Evolutionary conservation across 352 stramenopile species (phyloP), one percentile per base, ranked within the genome.

Genomic region (Phytophthora uliginosa): DNA sequence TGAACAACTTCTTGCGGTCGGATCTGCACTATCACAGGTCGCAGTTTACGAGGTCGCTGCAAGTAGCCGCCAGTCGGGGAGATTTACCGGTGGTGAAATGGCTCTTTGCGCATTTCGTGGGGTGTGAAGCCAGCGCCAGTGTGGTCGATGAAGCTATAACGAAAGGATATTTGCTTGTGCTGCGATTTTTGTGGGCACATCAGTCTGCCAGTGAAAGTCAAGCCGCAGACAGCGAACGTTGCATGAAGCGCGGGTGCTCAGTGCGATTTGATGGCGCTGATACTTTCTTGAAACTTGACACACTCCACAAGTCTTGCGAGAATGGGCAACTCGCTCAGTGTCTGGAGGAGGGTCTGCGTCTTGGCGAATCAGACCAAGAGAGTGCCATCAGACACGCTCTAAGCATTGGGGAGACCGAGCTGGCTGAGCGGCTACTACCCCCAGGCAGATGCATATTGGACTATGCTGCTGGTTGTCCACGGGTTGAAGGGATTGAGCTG

Each of bases 1-100:
- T 53, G 0, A 31, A 22, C 34, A 68, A 68, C 26, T 55, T 47
- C 17, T 20, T 68, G 12, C 61, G 34, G 1, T 68, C 50, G 9
- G 40, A 68, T 6, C 22, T 22, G 5, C 36, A 60, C 40, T 68
- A 60, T 24, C 20, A 68, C 17, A 33, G 8, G 0, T 68, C 26
- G 22, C 50, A 59, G 24, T 60, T 52, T 7, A 33, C 18, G 20
- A 57, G 51, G 12, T 58, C 57, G 15, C 15, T 64, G 38, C 7
- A 54, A 28, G 57, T 42, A 5, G 48, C 31, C 6, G 34, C n/a
- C 10, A 26, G 9, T 26, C 50, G 47, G 9, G 48, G 48, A 22
- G 34, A 67, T 31, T 20, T 60, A 38, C 8, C 26, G 18, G 45
- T 38, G 20, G 12, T 68, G 8, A 22, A 51, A n/a, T 66, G 59